phyloP scores from a whole-genome alignment of 78 protist species.

The Abeoforma whisleri region DNA sequence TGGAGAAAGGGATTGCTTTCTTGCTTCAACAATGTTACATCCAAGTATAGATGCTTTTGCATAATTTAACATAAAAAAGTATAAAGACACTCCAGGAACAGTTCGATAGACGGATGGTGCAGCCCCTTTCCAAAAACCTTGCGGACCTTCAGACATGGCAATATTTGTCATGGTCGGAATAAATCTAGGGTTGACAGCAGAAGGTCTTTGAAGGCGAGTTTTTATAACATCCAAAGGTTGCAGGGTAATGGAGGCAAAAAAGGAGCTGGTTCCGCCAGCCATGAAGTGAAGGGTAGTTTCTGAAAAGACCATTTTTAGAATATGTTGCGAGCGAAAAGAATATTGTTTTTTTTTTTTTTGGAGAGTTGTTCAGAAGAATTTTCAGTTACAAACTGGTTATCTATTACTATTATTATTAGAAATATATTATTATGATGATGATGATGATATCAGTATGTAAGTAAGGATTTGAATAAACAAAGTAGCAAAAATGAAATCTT shows the following conservation, averaged over 20 bases:
- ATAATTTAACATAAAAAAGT: conserved; percentile 12
- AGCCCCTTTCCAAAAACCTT: conserved; percentile 34
- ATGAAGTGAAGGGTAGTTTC: neutral
- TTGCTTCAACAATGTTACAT: neutral
- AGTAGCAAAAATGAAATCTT: too few relatives aligned
- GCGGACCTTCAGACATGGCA: neutral
- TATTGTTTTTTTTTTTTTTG: too few relatives aligned
- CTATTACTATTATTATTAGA: too few relatives aligned
- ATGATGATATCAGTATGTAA: too few relatives aligned
- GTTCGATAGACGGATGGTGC: conserved; percentile 20
- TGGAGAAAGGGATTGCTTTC: neutral
- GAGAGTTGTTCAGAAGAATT: too few relatives aligned
- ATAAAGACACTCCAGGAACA: conserved; percentile 39
- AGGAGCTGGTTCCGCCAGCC: conserved; percentile 29
- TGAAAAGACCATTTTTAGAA: neutral
- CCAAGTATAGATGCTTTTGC: conserved; percentile 12
- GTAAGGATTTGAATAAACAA: too few relatives aligned
- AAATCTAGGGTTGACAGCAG: neutral
- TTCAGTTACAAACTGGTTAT: too few relatives aligned
- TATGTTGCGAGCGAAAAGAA: too few relatives aligned
- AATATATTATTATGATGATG: too few relatives aligned
- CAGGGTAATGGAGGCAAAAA: neutral
- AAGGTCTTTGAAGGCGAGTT: neutral
- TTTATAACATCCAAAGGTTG: conserved; percentile 42
- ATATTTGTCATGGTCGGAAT: neutral